Conservation (phyloP, 257 asterid species). For the Solanum paucissectum region DNA sequence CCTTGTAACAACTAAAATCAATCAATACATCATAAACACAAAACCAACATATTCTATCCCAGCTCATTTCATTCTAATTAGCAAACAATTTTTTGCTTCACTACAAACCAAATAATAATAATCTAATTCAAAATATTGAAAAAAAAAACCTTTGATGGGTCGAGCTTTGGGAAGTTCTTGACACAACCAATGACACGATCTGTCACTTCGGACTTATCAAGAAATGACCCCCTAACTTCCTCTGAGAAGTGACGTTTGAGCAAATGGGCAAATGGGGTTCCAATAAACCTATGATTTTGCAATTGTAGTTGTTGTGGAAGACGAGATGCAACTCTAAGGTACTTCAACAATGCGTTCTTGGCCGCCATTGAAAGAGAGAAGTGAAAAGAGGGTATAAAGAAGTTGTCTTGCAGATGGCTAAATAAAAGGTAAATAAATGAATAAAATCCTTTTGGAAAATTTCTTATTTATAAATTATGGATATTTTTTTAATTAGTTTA, state of each 20-base stretch:
- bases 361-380: constrained; percentile 34
- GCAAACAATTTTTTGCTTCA: not conserved
- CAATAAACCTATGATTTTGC: constrained; percentile 24
- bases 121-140: not conserved
- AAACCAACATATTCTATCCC: not conserved
- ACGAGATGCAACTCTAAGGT: constrained; percentile 41
- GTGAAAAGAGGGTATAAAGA: not conserved
- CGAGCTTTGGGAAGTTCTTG: constrained; percentile 70
- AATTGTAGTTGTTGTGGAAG: constrained; percentile 14
- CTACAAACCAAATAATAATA: not conserved
- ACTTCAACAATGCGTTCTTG: constrained; percentile 53
- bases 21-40: not conserved
- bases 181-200: constrained; percentile 67
- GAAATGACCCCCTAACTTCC: constrained; percentile 66
- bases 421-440: not conserved
- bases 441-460: not conserved
- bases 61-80: not conserved
- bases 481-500: no score
- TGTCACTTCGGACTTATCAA: constrained; percentile 73
- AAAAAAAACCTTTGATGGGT: constrained; percentile 54
- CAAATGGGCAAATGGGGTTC: constrained; percentile 22
- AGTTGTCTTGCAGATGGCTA: not conserved
- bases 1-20: not conserved
- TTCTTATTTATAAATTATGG: not conserved
- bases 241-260: constrained; percentile 52